Base-by-base conservation (phyloP, 176 grass and related monocot genomes). In the Elaeis guineensis region DNA sequence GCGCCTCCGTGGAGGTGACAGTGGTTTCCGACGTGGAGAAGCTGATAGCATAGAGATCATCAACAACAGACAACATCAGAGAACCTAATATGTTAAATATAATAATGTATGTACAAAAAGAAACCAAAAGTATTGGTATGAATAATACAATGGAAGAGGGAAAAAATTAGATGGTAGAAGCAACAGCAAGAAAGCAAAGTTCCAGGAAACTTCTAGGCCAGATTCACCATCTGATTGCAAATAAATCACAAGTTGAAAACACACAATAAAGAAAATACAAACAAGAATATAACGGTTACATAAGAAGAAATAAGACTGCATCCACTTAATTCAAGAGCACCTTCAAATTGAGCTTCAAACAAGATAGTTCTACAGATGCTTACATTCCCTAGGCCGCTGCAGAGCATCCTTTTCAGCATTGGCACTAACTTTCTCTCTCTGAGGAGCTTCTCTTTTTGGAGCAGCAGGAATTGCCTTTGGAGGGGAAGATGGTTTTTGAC, bases 401-500 rank as follows among this genome's bases (percentile, higher is more conserved):
- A 65, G 83, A 30, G 44, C 72, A 73, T 96, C 83, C 75, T 90
- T 96, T 81, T 96, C 91, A 72, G 70, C 72, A 82, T 24, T 62
- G 21, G 60, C 6, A 80, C 54, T 59, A 87, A 50, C 79, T 82
- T 89, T 98, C 49, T 98, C 88, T 80, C 52, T 85, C 57, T 78
- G 84, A 54, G 73, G 64, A 83, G 64, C 82, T 54, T 89, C 94
- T 70, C 83, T 86, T 74, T 86, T 93, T 49, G 82, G 82, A 56
- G 72, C 50, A 35, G 59, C 68, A 64, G 80, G 88, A 53, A 73
- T 68, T 55, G 65, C 39, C 77, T 85, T 92, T 21, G 66, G 15
- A 75, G 94, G 88, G 17, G 90, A 82, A 71, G 70, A 65, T 83
- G 82, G 74, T 59, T 79, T 98, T 67, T 92, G 84, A 26, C 94